Conservation (phyloP, 2,329 filamentous ascomycete species). For the Ophiostoma fasciatum region DNA sequence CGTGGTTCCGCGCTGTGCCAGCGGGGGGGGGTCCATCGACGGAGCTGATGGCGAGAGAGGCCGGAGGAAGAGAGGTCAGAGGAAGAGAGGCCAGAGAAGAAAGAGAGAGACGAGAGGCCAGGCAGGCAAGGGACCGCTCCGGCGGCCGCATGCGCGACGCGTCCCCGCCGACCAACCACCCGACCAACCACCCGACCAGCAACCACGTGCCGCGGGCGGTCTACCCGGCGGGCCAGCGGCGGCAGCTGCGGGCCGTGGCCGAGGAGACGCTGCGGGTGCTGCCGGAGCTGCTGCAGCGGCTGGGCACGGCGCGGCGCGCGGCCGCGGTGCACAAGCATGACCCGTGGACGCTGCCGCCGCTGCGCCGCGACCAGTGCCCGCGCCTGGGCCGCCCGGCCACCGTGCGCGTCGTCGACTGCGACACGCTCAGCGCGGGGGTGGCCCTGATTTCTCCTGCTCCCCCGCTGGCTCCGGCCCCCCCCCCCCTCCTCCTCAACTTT, state of each 20-base stretch:
- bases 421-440: conserved; percentile 43
- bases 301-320: conserved; percentile 24
- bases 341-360: conserved; percentile 12
- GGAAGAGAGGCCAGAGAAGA: background rate
- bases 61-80: background rate
- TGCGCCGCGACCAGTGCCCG: conserved; percentile 29
- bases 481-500: conserved; percentile 42
- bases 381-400: conserved; percentile 16
- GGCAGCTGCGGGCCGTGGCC: conserved; percentile 25
- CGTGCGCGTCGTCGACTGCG: conserved; percentile 38
- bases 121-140: background rate
- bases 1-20: too few relatives aligned
- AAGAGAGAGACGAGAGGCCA: background rate
- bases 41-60: background rate
- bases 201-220: background rate
- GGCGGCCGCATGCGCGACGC: too few relatives aligned
- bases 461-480: too few relatives aligned
- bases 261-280: conserved; percentile 32
- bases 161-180: too few relatives aligned
- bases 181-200: too few relatives aligned
- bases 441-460: too few relatives aligned
- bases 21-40: too few relatives aligned
- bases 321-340: conserved; percentile 23
- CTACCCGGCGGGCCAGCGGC: conserved; percentile 4
- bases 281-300: conserved; percentile 28